Base-by-base conservation (phyloP, 176 grass and related monocot species). In the Avena eriantha region DNA sequence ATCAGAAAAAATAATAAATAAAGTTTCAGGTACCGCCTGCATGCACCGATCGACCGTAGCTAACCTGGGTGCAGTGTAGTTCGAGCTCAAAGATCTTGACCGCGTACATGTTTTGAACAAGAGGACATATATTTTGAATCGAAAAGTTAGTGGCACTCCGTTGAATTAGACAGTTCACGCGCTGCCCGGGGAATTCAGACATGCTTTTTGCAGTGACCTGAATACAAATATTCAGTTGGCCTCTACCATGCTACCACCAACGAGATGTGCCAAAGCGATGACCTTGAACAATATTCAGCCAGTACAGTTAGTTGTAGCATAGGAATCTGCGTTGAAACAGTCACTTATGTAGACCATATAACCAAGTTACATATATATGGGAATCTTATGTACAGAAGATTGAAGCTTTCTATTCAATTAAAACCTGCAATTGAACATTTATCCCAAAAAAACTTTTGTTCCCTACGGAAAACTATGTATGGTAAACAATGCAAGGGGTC, bases 61-160 rank as follows among this genome's bases (percentile, higher is more conserved):
- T 45, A 45, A 45, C 43, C 8, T 45, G 10, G 69, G 7, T 11
- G 69, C 5, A 41, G 67, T 21, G 19, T 72, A 70, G 10, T 12
- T 72, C 35, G 36, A 72, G 69, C 69, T 43, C 47, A 21, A 80
- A 19, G 41, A 80, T 46, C 51, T 35, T 48, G 77, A 75, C 69
- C 3, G 16, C 22, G 4, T 13, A 7, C 46, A 46, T 29, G n/a
- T 39, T 78, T 39, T 78, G 64, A 71, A 79, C 49, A 3, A 26
- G 31, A 76, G 18, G 64, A 3, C 51, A 22, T 53, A 45, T 47
- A 53, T 54, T 14, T 73, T 45, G 76, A 79, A 45, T 8, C 18
- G 45, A 21, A 51, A 73, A 79, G 16, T 45, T 13, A n/a, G 45
- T 64, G 21, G 7, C 41, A 21, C 56, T 15, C 57, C 23, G 76